Conservation (phyloP, 768 basidiomycete species). For the Hypsizygus marmoreus region DNA sequence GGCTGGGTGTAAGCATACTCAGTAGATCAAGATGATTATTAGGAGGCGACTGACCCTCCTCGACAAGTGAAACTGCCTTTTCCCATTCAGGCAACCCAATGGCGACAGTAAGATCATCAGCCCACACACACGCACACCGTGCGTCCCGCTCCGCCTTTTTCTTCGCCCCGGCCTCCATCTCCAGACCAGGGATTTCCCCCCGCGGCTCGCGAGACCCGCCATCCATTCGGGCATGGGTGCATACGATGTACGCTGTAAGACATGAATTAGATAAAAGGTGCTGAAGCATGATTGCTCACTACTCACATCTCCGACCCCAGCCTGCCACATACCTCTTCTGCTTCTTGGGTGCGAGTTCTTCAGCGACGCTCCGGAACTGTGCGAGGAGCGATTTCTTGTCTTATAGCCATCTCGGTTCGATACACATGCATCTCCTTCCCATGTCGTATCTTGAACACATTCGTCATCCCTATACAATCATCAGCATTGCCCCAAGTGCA, state of each 20-base stretch:
- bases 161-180: constrained; percentile 48
- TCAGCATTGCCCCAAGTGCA: background rate
- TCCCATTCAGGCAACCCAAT: constrained; percentile 90
- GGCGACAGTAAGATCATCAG: constrained; percentile 88
- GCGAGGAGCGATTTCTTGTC: constrained; percentile 88
- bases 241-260: constrained; percentile 24
- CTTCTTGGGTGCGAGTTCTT: constrained; percentile 85
- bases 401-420: constrained; percentile 72
- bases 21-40: too few relatives aligned
- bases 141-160: constrained; percentile 80
- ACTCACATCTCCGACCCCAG: constrained; percentile 44
- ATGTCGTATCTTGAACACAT: constrained; percentile 93
- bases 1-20: too few relatives aligned
- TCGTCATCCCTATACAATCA: constrained; percentile 68
- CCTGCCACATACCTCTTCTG: constrained; percentile 80
- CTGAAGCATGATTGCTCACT: background rate
- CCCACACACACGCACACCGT: constrained; percentile 88
- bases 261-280: background rate
- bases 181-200: constrained; percentile 50
- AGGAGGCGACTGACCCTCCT: constrained; percentile 77
- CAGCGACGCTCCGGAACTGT: constrained; percentile 89
- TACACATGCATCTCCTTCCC: constrained; percentile 96
- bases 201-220: constrained; percentile 62
- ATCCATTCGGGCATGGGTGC: constrained; percentile 79
- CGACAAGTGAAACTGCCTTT: constrained; percentile 80